Evolutionary conservation across 2,329 filamentous ascomycete genomes (phyloP).

Genomic region (Pseudogymnoascus sp.): DNA sequence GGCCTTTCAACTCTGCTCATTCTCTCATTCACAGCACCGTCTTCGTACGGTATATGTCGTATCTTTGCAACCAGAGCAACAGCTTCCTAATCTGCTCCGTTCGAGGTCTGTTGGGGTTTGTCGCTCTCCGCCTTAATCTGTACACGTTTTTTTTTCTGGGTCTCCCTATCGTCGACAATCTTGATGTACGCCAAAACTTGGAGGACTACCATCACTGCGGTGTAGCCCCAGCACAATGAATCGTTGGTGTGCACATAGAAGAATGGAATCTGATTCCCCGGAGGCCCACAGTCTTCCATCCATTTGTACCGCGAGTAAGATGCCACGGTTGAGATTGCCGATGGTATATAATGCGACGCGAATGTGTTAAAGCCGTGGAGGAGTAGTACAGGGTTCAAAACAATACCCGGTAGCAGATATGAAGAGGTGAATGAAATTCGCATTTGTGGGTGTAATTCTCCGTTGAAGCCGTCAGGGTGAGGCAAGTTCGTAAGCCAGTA

Average conservation of each 20-base stretch:
- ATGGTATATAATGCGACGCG: slow-evolving; percentile 29
- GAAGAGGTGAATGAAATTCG: slow-evolving; percentile 19
- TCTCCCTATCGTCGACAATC: slow-evolving; percentile 24
- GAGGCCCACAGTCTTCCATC: slow-evolving; percentile 25
- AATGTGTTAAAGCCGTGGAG: slow-evolving; percentile 34
- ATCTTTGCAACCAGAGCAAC: not conserved
- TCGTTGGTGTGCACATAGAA: slow-evolving; percentile 33
- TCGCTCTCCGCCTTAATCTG: slow-evolving; percentile 16
- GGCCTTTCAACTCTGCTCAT: not conserved
- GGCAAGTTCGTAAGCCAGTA: not conserved
- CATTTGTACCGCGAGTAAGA: slow-evolving; percentile 25
- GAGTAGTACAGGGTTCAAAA: slow-evolving; percentile 34
- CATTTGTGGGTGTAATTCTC: slow-evolving; percentile 16
- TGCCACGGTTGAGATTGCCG: slow-evolving; percentile 19
- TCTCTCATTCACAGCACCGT: not conserved
- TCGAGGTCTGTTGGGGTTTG: slow-evolving; percentile 11
- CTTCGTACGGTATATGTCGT: not conserved
- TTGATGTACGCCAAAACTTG: slow-evolving; percentile 31
- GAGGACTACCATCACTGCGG: slow-evolving; percentile 31
- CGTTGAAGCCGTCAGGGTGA: not conserved
- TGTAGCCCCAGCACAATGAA: slow-evolving; percentile 33
- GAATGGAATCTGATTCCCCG: slow-evolving; percentile 25
- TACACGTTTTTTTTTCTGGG: slow-evolving; percentile 19
- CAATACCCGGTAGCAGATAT: slow-evolving; percentile 31
- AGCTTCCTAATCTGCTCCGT: not conserved